Evolutionary conservation across 768 basidiomycete genomes (phyloP), one percentile per base, ranked within the genome.

Genomic region (Scleroderma citrinum): DNA sequence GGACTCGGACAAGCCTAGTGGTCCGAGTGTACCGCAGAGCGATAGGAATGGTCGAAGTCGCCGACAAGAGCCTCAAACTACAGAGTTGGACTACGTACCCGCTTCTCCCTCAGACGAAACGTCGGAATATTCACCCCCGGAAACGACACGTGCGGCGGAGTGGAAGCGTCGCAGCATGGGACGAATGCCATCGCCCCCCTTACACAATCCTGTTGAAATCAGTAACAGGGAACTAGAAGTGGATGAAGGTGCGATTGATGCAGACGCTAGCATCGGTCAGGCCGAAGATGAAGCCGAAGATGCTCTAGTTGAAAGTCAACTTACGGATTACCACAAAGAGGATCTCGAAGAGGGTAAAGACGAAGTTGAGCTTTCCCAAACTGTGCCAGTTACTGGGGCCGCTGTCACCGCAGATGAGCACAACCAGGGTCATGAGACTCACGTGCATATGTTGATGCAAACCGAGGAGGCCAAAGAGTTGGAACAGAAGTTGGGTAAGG

Each of bases 81-180:
- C 36, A 10, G 23, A 11, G 30, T 26, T 61, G 43, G 45, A 45
- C 39, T 56, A 57, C 13, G 56, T 52, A 38, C 39, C 38, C 20
- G 47, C 42, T 3, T 52, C 51, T 14, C 48, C 54, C 10, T 58
- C 53, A 7, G 58, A 48, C 4, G 54, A 49, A 10, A 51, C 44
- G 2, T 54, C 53, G 0, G 61, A 65, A 23, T 67, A 66, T 53
- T 52, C 34, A 17, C 66, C 64, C 2, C 63, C 64, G 1, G 54
- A 56, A 52, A 66, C 57, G 31, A 66, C 59, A 35, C 55, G 54
- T 32, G 61, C 63, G 16, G 61, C 63, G 21, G 37, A 50, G 41
- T 65, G 61, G 56, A 67, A 57, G 26, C 56, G 53, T 12, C 50
- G 30, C 14, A 44, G 26, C 16, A 24, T 26, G 40, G 40, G 40